These are phyloP conservation scores for Purshia tridentata DNA, from an alignment of 306 rosid species.

Conservation along the genomic window DNA sequence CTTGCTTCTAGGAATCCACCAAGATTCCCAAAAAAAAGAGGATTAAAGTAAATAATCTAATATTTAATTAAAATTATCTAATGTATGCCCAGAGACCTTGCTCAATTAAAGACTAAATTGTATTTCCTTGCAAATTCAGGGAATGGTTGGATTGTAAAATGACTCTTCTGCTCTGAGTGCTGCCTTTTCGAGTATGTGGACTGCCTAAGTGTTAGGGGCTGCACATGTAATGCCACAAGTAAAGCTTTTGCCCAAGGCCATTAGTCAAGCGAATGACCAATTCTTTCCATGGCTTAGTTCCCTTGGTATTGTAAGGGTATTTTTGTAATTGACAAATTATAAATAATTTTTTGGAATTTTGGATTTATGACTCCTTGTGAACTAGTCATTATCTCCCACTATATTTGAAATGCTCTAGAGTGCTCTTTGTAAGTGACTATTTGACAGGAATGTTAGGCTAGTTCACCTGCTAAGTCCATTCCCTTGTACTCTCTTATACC, in stretches of 20 bases:
- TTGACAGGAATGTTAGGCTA: not conserved
- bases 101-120: not conserved
- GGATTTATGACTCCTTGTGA: not conserved
- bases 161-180: not conserved
- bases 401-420: not conserved
- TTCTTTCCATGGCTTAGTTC: not conserved
- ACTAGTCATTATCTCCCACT: not conserved
- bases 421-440: not conserved
- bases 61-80: too few relatives aligned
- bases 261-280: too few relatives aligned
- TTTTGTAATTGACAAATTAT: not conserved
- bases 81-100: not conserved
- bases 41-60: too few relatives aligned
- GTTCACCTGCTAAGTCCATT: not conserved
- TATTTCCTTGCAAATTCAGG: constrained; percentile 1
- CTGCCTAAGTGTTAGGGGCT: not conserved
- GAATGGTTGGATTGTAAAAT: not conserved
- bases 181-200: not conserved
- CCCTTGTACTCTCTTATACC: not conserved
- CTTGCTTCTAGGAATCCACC: not conserved
- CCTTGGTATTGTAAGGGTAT: not conserved
- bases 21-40: too few relatives aligned
- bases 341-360: not conserved
- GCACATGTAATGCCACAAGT: not conserved
- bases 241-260: not conserved